Base-by-base conservation (phyloP, 2,329 filamentous ascomycete genomes). In the Pseudohalonectria lignicola region DNA sequence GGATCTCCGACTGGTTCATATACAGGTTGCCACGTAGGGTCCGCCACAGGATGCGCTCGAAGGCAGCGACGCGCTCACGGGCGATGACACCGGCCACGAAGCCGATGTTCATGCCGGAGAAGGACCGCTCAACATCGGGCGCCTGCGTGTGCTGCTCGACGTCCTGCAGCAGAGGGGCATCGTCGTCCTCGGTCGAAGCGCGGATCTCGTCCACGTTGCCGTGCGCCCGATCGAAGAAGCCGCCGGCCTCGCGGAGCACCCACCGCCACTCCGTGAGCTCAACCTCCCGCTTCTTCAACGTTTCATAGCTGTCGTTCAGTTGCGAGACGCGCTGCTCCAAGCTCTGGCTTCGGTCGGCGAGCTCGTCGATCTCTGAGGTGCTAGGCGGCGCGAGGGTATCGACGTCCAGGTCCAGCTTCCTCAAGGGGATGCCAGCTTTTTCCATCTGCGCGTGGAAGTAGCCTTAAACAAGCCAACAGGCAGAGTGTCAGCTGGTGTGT, bases 1-100 rank as follows among this genome's bases (percentile, higher is more conserved):
- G 81, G 45, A 98, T 98, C 69, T 98, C 92, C 30, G 90, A 90
- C 68, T 98, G 93, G 64, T 98, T 98, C 92, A 98, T 98, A 72
- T 96, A 98, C 46, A 98, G 68, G 62, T 98, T 98, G 53, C 92
- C 92, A 59, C 92, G 86, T 31, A 98, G 76, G 1, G 93, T 95
- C 53, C 92, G 79, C 92, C 92, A 98, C 37, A 98, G 71, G 49
- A 98, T 98, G 42, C 92, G 82, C 66, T 98, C 93, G 56, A 98
- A 98, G 19, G 90, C 85, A 12, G 82, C 88, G 43, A 98, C 90
- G 36, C 90, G 80, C 55, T 96, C 90, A 39, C 92, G 79, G 28
- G 85, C 77, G 51, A 98, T 96, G 50, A 96, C 92, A 62, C 92
- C 92, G 39, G 92, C 85, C 38, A 98, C 90, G 53, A 98, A 98